Conservation (phyloP, 768 basidiomycete genomes). For the Tricholoma sp. region DNA sequence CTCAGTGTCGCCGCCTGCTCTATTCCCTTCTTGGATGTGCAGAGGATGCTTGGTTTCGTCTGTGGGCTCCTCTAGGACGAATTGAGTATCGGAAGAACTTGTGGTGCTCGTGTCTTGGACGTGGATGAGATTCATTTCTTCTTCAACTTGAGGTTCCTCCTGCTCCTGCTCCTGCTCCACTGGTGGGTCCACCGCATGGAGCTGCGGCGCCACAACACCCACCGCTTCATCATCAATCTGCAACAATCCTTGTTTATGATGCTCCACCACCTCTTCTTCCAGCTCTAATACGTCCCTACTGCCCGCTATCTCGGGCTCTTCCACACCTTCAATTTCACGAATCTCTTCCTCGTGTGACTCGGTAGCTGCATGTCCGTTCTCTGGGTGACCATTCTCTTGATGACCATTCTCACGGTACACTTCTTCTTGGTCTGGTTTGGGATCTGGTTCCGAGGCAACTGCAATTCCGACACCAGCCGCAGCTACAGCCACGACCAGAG, state of each 20-base stretch:
- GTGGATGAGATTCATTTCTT: neutral
- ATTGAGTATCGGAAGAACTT: slow-evolving; percentile 1
- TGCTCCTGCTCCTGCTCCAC: neutral
- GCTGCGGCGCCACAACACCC: neutral
- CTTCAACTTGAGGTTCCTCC: neutral
- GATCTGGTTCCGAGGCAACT: slow-evolving; percentile 1
- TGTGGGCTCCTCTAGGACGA: slow-evolving; percentile 12
- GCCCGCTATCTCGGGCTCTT: neutral
- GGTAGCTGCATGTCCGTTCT: neutral
- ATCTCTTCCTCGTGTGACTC: neutral
- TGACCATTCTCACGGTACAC: slow-evolving; percentile 8
- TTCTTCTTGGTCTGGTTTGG: slow-evolving; percentile 3
- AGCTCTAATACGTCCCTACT: neutral
- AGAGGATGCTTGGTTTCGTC: slow-evolving; percentile 12
- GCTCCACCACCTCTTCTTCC: neutral
- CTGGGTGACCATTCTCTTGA: neutral
- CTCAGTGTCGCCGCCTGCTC: slow-evolving; percentile 41
- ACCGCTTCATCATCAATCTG: neutral
- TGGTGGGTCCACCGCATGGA: neutral
- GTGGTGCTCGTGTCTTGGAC: neutral
- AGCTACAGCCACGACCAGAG: slow-evolving; percentile 6
- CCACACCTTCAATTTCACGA: neutral
- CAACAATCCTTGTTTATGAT: neutral
- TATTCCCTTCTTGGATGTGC: slow-evolving; percentile 31
- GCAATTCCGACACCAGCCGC: neutral